Percentiles rank a stretch among this genome's conserved stretches.
Conservation (phyloP, 2,329 filamentous ascomycete genomes). For the Dryadomyces sulphureus region DNA sequence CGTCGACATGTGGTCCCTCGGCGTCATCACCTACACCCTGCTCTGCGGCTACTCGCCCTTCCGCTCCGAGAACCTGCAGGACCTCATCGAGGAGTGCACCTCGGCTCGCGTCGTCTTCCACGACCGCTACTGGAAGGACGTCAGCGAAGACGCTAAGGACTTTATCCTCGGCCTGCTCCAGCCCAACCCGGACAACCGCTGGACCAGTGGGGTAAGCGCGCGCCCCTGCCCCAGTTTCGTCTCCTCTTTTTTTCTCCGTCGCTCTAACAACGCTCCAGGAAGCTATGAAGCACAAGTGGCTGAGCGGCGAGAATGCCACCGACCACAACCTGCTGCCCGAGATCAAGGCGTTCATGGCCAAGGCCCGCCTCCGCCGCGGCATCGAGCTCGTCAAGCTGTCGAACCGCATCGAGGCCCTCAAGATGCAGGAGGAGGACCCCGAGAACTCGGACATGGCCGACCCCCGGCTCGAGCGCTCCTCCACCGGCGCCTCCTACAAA, state of each 20-base stretch:
- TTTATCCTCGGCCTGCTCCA: constrained; percentile 78
- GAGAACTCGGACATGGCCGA: constrained; percentile 53
- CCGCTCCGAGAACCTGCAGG: constrained; percentile 81
- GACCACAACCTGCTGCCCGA: constrained; percentile 97
- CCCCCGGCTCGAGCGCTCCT: too few species aligned
- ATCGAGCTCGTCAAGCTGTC: constrained; percentile 93
- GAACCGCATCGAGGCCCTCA: constrained; percentile 89
- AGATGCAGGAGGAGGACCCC: constrained; percentile 74
- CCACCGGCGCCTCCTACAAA: constrained; percentile 15
- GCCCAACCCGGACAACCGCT: constrained; percentile 60
- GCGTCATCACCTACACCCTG: constrained; percentile 95
- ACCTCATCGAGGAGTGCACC: constrained; percentile 89
- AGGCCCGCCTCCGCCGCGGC: constrained; percentile 77
- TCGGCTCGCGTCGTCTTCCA: constrained; percentile 80
- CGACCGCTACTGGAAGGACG: constrained; percentile 96
- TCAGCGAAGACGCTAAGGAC: constrained; percentile 86
- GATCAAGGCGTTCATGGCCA: constrained; percentile 86
- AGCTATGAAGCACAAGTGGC: constrained; percentile 72
- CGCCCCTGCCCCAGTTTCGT: constrained; percentile 13
- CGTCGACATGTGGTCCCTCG: constrained; percentile 98
- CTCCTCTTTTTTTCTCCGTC: neutral
- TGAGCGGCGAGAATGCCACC: constrained; percentile 78
- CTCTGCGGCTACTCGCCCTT: constrained; percentile 98
- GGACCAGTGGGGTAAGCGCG: constrained; percentile 66
- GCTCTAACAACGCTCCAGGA: constrained; percentile 28